Evolutionary conservation across 352 stramenopile genomes (phyloP).

Genomic region (Globisporangium canariense): DNA sequence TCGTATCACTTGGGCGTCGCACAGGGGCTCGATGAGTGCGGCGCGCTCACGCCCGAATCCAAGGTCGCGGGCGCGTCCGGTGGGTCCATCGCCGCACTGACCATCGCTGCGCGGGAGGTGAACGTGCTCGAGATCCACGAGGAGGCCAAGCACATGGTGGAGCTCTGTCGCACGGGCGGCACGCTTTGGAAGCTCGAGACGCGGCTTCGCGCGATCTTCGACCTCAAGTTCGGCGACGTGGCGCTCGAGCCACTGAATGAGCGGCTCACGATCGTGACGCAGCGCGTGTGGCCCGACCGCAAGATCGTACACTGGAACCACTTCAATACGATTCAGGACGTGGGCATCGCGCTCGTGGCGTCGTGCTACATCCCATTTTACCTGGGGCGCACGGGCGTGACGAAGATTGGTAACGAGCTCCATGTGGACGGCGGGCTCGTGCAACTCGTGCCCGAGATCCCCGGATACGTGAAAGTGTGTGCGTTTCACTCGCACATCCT

Average conservation of each 20-base stretch:
- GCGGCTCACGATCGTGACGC: slow-evolving; percentile 62
- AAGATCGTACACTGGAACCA: slow-evolving; percentile 44
- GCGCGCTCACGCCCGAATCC: slow-evolving; percentile 41
- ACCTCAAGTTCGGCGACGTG: slow-evolving; percentile 40
- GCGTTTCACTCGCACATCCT: slow-evolving; percentile 58
- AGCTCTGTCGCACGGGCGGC: slow-evolving; percentile 43
- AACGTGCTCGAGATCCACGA: slow-evolving; percentile 53
- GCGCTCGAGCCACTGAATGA: slow-evolving; percentile 37
- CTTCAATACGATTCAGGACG: slow-evolving; percentile 59
- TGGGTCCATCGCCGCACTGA: slow-evolving; percentile 59
- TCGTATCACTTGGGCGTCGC: slow-evolving; percentile 77
- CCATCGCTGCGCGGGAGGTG: slow-evolving; percentile 45
- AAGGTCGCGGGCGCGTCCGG: slow-evolving; percentile 73
- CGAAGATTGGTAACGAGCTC: slow-evolving; percentile 57
- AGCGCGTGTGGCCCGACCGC: slow-evolving; percentile 65
- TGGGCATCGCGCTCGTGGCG: slow-evolving; percentile 63
- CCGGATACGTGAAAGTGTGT: slow-evolving; percentile 66
- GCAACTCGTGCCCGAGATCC: slow-evolving; percentile 64
- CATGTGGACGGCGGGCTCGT: slow-evolving; percentile 72
- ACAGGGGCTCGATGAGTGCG: slow-evolving; percentile 46
- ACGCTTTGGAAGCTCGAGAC: slow-evolving; percentile 71
- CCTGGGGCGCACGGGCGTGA: slow-evolving; percentile 39
- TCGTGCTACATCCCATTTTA: slow-evolving; percentile 84
- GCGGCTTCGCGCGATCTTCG: slow-evolving; percentile 51
- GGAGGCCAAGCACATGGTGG: slow-evolving; percentile 55